These are phyloP conservation scores for Phytophthora macrochlamydospora DNA, from an alignment of 352 stramenopile genomes.

Conservation along the genomic window DNA sequence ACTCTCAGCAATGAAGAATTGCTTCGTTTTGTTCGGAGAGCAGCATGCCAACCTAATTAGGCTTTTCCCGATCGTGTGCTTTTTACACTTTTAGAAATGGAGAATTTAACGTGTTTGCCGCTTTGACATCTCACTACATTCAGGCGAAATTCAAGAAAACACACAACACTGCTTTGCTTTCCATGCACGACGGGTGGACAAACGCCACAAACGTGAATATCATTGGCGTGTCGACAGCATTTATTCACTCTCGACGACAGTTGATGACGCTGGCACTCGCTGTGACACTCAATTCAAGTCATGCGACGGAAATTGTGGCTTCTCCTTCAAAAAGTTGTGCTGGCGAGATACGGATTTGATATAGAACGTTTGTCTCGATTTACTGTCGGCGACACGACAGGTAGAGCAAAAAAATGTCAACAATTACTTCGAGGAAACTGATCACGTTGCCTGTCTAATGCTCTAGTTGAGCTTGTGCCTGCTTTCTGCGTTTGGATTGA, in stretches of 20 bases:
- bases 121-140: background rate
- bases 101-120: background rate
- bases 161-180: background rate
- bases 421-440: background rate
- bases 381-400: constrained; percentile 7
- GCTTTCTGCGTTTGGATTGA: constrained; percentile 3
- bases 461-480: constrained; percentile 2
- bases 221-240: background rate
- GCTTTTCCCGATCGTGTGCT: background rate
- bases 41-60: background rate
- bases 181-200: constrained; percentile 2
- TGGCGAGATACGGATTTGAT: constrained; percentile 1
- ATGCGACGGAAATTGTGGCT: background rate
- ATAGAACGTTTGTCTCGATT: background rate
- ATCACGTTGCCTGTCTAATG: constrained; percentile 15
- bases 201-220: constrained; percentile 3
- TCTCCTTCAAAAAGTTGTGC: too few relatives aligned
- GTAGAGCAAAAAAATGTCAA: constrained; percentile 1
- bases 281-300: background rate
- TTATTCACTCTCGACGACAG: background rate
- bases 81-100: constrained; percentile 2
- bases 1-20: background rate
- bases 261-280: background rate
- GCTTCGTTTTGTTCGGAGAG: background rate
- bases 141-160: background rate